phyloP scores from a whole-genome alignment of 2,329 filamentous ascomycete species.

The Xylaria sp. region DNA sequence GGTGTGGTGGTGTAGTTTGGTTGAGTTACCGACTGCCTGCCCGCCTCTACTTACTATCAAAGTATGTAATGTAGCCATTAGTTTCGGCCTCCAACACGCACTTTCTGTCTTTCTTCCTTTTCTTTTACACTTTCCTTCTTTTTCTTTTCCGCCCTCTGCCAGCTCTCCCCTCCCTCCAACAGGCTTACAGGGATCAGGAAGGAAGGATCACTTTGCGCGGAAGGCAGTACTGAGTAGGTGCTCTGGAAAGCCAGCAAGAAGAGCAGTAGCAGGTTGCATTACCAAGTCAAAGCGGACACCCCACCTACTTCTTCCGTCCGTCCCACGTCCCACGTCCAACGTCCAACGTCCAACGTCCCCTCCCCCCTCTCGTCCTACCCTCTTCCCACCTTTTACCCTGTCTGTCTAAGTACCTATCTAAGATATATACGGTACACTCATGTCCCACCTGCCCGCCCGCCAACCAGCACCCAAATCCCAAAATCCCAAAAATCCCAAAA shows the following conservation, averaged over 20 bases:
- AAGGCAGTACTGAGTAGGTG: no score
- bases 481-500: constrained; percentile 11
- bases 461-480: constrained; percentile 18
- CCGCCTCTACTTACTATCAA: background rate
- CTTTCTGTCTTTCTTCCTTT: background rate
- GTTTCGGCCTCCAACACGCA: constrained; percentile 15
- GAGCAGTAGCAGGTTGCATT: constrained; percentile 20
- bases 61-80: constrained; percentile 4
- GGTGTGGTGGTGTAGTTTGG: background rate
- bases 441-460: constrained; percentile 31
- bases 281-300: constrained; percentile 34
- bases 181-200: background rate
- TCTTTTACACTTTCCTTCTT: background rate
- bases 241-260: constrained; percentile 17
- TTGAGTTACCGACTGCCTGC: background rate
- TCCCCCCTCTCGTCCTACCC: constrained; percentile 10
- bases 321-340: constrained; percentile 6
- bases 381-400: background rate
- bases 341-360: background rate
- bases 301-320: constrained; percentile 23
- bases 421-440: constrained; percentile 1
- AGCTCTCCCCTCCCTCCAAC: no score
- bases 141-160: background rate
- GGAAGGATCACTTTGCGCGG: no score
- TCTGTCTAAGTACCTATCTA: background rate